Percentiles rank a stretch among this genome's conserved stretches.
These are phyloP conservation scores for Jaapia argillacea DNA, from an alignment of 768 basidiomycete species.

Conservation along the genomic window DNA sequence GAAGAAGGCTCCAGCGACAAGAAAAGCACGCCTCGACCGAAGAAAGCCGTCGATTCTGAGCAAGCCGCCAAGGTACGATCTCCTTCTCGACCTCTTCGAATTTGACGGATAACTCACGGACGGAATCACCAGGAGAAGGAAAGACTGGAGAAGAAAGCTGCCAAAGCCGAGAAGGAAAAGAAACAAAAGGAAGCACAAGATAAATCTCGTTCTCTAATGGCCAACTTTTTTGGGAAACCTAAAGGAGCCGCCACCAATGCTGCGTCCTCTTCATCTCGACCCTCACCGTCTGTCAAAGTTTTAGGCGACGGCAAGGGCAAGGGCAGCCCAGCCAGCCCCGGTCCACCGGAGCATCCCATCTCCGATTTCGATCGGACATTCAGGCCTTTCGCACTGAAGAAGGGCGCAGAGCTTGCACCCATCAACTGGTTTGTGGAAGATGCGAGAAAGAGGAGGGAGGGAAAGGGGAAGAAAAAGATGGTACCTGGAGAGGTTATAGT, in stretches of 20 bases:
- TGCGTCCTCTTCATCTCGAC: slow-evolving; percentile 14
- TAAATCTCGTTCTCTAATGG: slow-evolving; percentile 69
- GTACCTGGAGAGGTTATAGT: slow-evolving; percentile 42
- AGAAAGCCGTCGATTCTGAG: slow-evolving; percentile 45
- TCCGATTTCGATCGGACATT: slow-evolving; percentile 71
- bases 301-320: slow-evolving; percentile 7
- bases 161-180: slow-evolving; percentile 62
- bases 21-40: no score
- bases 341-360: slow-evolving; percentile 12
- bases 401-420: slow-evolving; percentile 62
- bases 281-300: no score
- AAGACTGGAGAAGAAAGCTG: slow-evolving; percentile 53
- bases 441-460: slow-evolving; percentile 16
- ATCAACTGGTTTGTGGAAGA: slow-evolving; percentile 51
- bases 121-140: slow-evolving; percentile 63
- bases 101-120: no score
- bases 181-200: slow-evolving; percentile 61
- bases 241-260: slow-evolving; percentile 21
- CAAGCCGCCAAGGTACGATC: slow-evolving; percentile 43
- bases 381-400: slow-evolving; percentile 72
- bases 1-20: no score
- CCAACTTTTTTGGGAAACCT: slow-evolving; percentile 67
- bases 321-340: slow-evolving; percentile 23
- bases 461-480: slow-evolving; percentile 11
- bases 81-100: no score